Conservation (phyloP, 495 filamentous ascomycete genomes). For the Penicillium cataractarum region DNA sequence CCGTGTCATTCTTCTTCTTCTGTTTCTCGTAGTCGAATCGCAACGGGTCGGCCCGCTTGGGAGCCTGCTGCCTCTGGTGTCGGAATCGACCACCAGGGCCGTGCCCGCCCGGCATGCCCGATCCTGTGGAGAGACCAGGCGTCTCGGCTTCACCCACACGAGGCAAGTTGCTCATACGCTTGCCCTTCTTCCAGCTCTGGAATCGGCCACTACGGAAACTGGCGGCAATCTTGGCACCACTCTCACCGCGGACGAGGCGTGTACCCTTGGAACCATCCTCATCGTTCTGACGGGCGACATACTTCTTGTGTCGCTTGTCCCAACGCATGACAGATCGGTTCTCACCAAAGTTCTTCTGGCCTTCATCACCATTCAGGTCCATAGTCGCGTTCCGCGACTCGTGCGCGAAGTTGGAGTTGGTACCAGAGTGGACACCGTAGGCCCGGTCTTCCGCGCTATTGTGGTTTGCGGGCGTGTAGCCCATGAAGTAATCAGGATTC, state of each 20-base stretch:
- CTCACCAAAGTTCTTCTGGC: constrained; percentile 72
- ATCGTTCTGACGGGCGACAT: constrained; percentile 86
- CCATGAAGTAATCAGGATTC: constrained; percentile 93
- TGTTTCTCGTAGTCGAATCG: constrained; percentile 85
- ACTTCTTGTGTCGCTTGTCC: constrained; percentile 97
- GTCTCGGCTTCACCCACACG: constrained; percentile 80
- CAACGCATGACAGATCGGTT: constrained; percentile 79
- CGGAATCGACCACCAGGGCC: constrained; percentile 53
- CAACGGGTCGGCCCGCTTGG: constrained; percentile 89
- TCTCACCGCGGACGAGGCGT: constrained; percentile 87
- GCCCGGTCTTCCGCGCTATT: constrained; percentile 84
- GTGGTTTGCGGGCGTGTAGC: constrained; percentile 77
- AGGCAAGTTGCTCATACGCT: constrained; percentile 77
- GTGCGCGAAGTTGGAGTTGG: constrained; percentile 74
- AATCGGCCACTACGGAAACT: constrained; percentile 92
- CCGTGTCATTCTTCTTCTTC: constrained; percentile 88
- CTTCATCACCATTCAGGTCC: constrained; percentile 88
- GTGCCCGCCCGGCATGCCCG: constrained; percentile 43
- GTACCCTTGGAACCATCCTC: constrained; percentile 86
- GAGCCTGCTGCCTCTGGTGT: constrained; percentile 82
- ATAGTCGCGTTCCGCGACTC: constrained; percentile 82
- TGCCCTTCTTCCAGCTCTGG: constrained; percentile 83
- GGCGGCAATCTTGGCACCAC: constrained; percentile 92
- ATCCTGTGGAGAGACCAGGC: constrained; percentile 35
- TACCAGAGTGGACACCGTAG: constrained; percentile 88